Evolutionary conservation across 1,139 yeast species (phyloP).

Genomic region (Kurtzmaniella natalensis): DNA sequence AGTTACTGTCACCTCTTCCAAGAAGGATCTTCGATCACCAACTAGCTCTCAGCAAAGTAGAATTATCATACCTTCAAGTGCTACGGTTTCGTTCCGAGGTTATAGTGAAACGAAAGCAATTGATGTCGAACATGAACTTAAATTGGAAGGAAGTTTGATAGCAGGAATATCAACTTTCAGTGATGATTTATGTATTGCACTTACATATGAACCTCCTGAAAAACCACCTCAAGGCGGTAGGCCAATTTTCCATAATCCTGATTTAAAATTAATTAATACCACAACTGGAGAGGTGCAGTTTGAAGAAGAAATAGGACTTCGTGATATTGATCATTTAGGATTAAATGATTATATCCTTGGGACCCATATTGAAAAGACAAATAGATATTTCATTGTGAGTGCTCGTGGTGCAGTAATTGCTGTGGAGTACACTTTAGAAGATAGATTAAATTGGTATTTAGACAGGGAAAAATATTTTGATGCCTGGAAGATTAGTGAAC

Average conservation of each 20-base stretch:
- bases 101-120: conserved; percentile 50
- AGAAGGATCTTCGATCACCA: conserved; percentile 4
- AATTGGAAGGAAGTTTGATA: conserved; percentile 52
- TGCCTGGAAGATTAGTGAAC: conserved; percentile 76
- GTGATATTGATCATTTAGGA: conserved; percentile 57
- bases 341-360: conserved; percentile 75
- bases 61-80: conserved; percentile 56
- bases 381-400: conserved; percentile 64
- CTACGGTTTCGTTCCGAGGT: conserved; percentile 56
- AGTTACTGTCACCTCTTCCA: conserved; percentile 27
- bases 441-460: conserved; percentile 70
- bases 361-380: conserved; percentile 31
- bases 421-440: conserved; percentile 61
- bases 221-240: conserved; percentile 19
- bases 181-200: conserved; percentile 58
- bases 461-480: conserved; percentile 50
- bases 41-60: conserved; percentile 24
- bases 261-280: conserved; percentile 63
- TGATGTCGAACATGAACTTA: conserved; percentile 51
- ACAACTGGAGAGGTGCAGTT: conserved; percentile 70
- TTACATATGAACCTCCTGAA: conserved; percentile 50
- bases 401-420: conserved; percentile 82
- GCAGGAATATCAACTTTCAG: conserved; percentile 77
- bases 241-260: conserved; percentile 50
- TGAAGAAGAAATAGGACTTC: conserved; percentile 75